Evolutionary conservation across 1,284 basidiomycete species (phyloP).

Genomic region (Boletellus deceptivus): DNA sequence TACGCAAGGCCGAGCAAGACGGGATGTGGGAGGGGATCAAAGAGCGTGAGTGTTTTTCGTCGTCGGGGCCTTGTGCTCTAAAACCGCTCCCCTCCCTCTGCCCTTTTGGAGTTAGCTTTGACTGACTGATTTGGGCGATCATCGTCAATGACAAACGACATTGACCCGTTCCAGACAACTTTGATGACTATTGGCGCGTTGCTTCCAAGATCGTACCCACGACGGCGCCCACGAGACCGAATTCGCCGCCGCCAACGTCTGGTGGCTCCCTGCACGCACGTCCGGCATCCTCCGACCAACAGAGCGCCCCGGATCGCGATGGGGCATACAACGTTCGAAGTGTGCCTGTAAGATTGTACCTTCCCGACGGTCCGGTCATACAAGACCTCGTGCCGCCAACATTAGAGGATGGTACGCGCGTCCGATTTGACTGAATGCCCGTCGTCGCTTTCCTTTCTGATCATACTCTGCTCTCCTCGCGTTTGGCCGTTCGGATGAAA

Average conservation of each 20-base stretch:
- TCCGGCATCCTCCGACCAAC: constrained; percentile 67
- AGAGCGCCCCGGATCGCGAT: constrained; percentile 57
- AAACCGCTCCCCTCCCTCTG: constrained; percentile 3
- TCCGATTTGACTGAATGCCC: not conserved
- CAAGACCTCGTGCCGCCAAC: constrained; percentile 86
- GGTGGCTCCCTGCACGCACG: constrained; percentile 58
- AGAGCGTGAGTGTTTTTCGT: constrained; percentile 60
- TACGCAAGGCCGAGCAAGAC: constrained; percentile 88
- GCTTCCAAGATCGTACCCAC: constrained; percentile 82
- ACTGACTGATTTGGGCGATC: constrained; percentile 22
- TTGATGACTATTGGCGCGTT: constrained; percentile 91
- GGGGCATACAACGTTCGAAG: constrained; percentile 83
- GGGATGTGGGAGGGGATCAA: constrained; percentile 92
- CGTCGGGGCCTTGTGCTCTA: constrained; percentile 22
- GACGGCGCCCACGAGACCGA: constrained; percentile 51
- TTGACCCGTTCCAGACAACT: constrained; percentile 66
- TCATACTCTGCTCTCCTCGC: not conserved
- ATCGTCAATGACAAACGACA: constrained; percentile 12
- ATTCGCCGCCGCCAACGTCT: constrained; percentile 51
- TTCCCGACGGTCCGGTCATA: constrained; percentile 88
- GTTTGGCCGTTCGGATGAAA: constrained; percentile 1
- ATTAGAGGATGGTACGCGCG: constrained; percentile 58
- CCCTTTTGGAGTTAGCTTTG: constrained; percentile 13
- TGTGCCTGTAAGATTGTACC: constrained; percentile 85
- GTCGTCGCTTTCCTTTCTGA: constrained; percentile 5